Conservation (phyloP, 345 rosid species). For the Gossypium turneri region DNA sequence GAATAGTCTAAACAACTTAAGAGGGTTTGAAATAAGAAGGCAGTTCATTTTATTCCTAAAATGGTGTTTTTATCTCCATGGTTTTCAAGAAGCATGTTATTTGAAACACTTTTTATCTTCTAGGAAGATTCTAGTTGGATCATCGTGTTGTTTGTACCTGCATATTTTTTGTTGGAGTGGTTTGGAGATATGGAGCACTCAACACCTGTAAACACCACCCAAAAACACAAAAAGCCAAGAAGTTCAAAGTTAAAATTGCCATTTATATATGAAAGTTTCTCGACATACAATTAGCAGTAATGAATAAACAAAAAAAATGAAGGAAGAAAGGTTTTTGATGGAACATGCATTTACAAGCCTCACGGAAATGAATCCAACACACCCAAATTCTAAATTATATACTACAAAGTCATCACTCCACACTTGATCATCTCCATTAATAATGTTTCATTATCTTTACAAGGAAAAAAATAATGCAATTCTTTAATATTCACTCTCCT, state of each 20-base stretch:
- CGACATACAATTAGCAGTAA: too few species aligned
- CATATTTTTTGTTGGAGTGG: constrained; percentile 32
- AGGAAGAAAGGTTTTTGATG: too few species aligned
- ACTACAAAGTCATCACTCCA: too few species aligned
- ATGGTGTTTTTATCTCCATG: background rate
- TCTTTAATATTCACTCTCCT: too few species aligned
- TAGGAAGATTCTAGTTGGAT: background rate
- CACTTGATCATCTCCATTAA: too few species aligned
- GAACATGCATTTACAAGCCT: too few species aligned
- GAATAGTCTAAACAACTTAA: too few species aligned
- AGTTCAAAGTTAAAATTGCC: constrained; percentile 11
- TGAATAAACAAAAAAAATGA: too few species aligned
- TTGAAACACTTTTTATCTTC: background rate
- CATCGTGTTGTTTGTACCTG: constrained; percentile 44
- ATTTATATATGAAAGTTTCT: background rate
- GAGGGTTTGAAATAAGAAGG: background rate
- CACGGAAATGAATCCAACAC: too few species aligned
- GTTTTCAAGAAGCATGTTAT: background rate
- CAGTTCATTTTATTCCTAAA: background rate
- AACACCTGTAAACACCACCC: constrained; percentile 55
- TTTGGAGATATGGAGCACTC: constrained; percentile 91
- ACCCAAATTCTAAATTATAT: too few species aligned
- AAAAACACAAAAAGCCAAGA: constrained; percentile 11
- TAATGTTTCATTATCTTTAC: too few species aligned
- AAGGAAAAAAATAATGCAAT: too few species aligned